phyloP scores from a whole-genome alignment of 2,329 filamentous ascomycete species.

The Fonsecaea erecta region DNA sequence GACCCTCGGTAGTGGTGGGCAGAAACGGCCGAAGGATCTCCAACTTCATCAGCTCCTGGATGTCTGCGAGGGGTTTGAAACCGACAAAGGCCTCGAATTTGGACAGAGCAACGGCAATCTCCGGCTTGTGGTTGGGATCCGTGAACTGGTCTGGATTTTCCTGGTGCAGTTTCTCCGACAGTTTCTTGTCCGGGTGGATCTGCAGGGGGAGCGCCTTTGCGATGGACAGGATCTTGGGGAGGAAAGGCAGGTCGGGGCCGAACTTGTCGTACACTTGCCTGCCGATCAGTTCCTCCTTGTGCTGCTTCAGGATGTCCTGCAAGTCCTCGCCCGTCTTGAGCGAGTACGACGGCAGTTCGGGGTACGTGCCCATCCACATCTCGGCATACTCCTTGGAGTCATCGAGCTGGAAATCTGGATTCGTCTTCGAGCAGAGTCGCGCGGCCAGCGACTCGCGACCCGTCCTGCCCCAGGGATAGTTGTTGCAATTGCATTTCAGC shows the following conservation, averaged over 20 bases:
- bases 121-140: constrained; percentile 78
- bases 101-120: constrained; percentile 73
- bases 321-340: constrained; percentile 67
- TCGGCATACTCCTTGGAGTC: constrained; percentile 68
- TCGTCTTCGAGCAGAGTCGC: constrained; percentile 67
- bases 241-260: constrained; percentile 69
- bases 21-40: constrained; percentile 60
- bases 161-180: constrained; percentile 67
- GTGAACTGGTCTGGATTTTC: constrained; percentile 68
- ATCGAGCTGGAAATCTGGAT: constrained; percentile 66
- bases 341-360: constrained; percentile 68
- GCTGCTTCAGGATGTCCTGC: constrained; percentile 65
- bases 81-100: constrained; percentile 78
- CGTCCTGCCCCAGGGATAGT: constrained; percentile 73
- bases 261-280: constrained; percentile 65
- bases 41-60: constrained; percentile 63
- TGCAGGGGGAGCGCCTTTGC: constrained; percentile 75
- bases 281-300: constrained; percentile 68
- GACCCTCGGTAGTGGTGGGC: constrained; percentile 50
- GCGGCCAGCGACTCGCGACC: constrained; percentile 70
- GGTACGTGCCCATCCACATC: constrained; percentile 80
- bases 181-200: constrained; percentile 72
- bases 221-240: constrained; percentile 78
- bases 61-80: constrained; percentile 68
- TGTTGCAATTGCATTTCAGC: constrained; percentile 44